Evolutionary conservation across 306 rosid species (phyloP), one percentile per base, ranked within the genome.

Genomic region (Arachis hypogaea): DNA sequence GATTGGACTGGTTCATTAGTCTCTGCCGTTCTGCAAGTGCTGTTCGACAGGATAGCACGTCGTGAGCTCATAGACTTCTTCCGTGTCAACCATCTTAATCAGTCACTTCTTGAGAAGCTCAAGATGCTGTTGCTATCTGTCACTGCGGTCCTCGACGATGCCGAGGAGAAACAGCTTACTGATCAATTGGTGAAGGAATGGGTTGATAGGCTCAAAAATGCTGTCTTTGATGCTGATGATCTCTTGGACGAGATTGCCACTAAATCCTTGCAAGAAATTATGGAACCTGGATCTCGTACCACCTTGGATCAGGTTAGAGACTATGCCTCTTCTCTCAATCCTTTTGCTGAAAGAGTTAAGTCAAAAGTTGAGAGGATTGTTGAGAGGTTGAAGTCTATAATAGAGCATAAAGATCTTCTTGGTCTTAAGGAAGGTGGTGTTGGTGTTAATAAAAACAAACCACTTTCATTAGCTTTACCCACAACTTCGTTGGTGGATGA

Each of bases 401-500:
- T 74, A 33, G 66, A 63, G 22, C 76, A 77, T 38, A 84, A 84
- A 71, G 74, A 77, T 47, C 71, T 70, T 2, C 55, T 84, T 3
- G 81, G 82, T 5, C 68, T 84, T 66, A 77, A 77, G 33, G 63
- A 68, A 63, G 74, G 70, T 76, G 16, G 12, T 57, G 56, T 1
- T 22, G 52, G 6, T 9, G 14, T 22, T 22, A 22, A 22, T 22
- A 22, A 22, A 22, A 22, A 22, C 28, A 22, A 36, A 36, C 12
- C 28, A 10, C 29, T 63, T 3, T 54, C 73, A 5, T 65, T 46
- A 45, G 59, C 75, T 42, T 30, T 59, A 6, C 69, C 74, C 47
- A 72, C 88, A 55, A 81, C 88, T 28, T 84, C 80, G 7, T 69
- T 84, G 79, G 75, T 84, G 28, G 81, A 81, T 9, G 85, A 84